phyloP scores from a whole-genome alignment of 345 rosid species.

The Eucalyptus polyanthemos region DNA sequence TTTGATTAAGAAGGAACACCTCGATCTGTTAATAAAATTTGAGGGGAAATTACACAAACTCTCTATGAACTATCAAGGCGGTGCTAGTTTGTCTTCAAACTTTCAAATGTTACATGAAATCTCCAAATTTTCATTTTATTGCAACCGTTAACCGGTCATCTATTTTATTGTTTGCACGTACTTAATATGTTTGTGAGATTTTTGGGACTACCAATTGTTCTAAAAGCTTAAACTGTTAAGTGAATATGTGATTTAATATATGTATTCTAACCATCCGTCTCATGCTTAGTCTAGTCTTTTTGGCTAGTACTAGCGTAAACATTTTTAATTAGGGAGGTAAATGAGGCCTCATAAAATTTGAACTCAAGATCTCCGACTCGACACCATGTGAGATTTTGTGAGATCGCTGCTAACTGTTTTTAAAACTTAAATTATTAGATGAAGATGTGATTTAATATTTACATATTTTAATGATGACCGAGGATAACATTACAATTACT shows the following conservation, averaged over 20 bases:
- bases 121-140: no score
- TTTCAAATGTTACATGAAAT: no score
- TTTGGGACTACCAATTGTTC: fast-evolving
- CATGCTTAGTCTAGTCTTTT: fast-evolving
- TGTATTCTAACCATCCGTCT: fast-evolving
- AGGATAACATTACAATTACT: no score
- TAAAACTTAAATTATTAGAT: fast-evolving
- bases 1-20: not conserved
- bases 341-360: no score
- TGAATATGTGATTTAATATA: no score
- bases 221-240: fast-evolving
- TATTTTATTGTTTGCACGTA: no score
- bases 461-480: fast-evolving
- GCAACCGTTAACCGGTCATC: no score
- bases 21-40: not conserved
- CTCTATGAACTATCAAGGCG: fast-evolving
- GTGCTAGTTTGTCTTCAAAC: no score
- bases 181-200: no score
- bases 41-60: not conserved
- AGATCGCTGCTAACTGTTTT: fast-evolving
- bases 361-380: fast-evolving
- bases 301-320: no score
- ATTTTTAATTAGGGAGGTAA: fast-evolving
- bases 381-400: fast-evolving
- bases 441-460: fast-evolving